A percentile compares a stretch with the other conserved stretches of the same genome.
These are phyloP conservation scores for Tardiomyces blankii DNA, from an alignment of 1,139 yeast species.

Conservation along the genomic window DNA sequence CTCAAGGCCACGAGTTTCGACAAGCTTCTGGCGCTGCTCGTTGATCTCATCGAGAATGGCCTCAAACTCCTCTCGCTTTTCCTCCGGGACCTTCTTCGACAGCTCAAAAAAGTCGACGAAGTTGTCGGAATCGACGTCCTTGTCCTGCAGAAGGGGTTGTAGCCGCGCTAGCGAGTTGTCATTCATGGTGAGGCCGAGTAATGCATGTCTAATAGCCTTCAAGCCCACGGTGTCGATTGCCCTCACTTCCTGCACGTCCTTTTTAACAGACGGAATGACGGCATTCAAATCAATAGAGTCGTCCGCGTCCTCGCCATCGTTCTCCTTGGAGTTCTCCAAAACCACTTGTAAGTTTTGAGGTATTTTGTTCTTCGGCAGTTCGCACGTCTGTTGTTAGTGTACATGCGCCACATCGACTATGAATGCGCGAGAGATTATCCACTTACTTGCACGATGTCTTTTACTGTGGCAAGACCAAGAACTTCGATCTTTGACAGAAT, in stretches of 20 bases:
- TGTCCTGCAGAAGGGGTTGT: constrained; percentile 22
- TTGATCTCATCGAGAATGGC: constrained; percentile 57
- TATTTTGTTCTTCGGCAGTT: not conserved
- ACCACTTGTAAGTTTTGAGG: not conserved
- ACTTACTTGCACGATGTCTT: constrained; percentile 28
- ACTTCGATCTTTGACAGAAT: constrained; percentile 59
- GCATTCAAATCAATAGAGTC: not conserved
- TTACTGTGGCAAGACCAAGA: constrained; percentile 53
- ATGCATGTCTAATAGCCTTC: constrained; percentile 68
- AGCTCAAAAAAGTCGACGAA: constrained; percentile 56
- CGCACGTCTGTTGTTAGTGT: not conserved
- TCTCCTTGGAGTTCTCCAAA: not conserved
- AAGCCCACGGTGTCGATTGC: constrained; percentile 51
- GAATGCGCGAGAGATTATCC: no score
- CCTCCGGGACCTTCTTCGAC: constrained; percentile 36
- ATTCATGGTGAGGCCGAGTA: constrained; percentile 44
- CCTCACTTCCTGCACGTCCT: not conserved
- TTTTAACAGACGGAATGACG: not conserved
- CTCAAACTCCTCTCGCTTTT: constrained; percentile 49
- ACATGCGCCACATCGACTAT: constrained; percentile 1
- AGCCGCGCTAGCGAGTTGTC: constrained; percentile 12
- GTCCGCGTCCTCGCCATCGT: not conserved
- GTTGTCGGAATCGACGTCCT: constrained; percentile 28
- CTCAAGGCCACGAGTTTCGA: constrained; percentile 72
- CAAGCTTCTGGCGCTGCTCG: constrained; percentile 57